Evolutionary conservation across 148 eudicot genomes (phyloP).

Genomic region (Chenopodium berlandieri): DNA sequence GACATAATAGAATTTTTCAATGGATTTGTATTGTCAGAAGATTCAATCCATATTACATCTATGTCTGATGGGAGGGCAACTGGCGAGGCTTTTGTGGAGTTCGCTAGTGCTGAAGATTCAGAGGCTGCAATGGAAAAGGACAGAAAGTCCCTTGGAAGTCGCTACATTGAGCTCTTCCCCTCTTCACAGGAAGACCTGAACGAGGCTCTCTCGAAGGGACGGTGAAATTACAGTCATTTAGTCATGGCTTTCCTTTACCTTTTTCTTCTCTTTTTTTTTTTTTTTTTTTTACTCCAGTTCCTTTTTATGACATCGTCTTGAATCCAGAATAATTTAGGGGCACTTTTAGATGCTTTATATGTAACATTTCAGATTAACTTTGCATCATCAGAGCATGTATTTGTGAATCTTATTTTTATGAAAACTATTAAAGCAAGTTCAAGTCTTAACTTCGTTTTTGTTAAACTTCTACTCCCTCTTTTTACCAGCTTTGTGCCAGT

Average conservation of each 20-base stretch:
- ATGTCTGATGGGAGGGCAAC: slow-evolving; percentile 73
- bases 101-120: slow-evolving; percentile 68
- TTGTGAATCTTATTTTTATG: slow-evolving; percentile 1
- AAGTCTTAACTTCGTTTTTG: neutral
- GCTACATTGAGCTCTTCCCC: slow-evolving; percentile 85
- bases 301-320: neutral
- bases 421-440: neutral
- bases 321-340: neutral
- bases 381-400: neutral
- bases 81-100: slow-evolving; percentile 93
- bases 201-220: slow-evolving; percentile 66
- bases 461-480: neutral
- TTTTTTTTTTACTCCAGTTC: neutral
- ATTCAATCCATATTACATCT: slow-evolving; percentile 56
- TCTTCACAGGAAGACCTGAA: slow-evolving; percentile 67
- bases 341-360: neutral
- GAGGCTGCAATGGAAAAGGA: slow-evolving; percentile 88
- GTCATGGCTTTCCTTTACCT: neutral
- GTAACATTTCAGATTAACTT: neutral
- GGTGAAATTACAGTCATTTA: slow-evolving; percentile 24
- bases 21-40: slow-evolving; percentile 66
- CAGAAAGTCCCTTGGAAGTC: slow-evolving; percentile 91
- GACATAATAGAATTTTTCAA: slow-evolving; percentile 81
- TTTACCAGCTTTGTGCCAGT: neutral
- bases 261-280: too few species aligned